Conservation (phyloP, 116 monocot species). For the Iris pallida region DNA sequence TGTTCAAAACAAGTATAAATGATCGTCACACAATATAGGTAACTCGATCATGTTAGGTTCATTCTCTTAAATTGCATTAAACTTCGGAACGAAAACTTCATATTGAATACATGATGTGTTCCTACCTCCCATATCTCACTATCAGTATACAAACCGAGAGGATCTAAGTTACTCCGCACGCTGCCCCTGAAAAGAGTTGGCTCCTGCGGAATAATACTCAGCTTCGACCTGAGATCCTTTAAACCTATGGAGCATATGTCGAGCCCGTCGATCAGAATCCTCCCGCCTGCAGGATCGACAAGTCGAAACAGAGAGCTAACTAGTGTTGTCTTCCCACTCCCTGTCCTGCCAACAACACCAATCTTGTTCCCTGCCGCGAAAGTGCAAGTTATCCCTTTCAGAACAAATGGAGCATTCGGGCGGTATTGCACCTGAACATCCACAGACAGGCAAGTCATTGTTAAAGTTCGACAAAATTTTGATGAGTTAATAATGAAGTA, state of each 20-base stretch:
- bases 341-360: conserved; percentile 78
- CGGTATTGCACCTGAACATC: conserved; percentile 63
- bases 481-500: not conserved
- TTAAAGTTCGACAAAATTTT: not conserved
- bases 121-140: conserved; percentile 72
- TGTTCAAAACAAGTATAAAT: not conserved
- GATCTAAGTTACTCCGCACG: conserved; percentile 72
- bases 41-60: too few species aligned
- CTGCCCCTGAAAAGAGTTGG: conserved; percentile 81
- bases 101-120: not conserved
- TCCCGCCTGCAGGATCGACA: conserved; percentile 57
- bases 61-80: too few species aligned
- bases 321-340: conserved; percentile 83
- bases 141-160: conserved; percentile 56
- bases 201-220: conserved; percentile 93
- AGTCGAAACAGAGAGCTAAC: conserved; percentile 73
- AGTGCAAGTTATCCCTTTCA: conserved; percentile 76
- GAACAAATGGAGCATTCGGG: conserved; percentile 52
- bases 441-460: not conserved
- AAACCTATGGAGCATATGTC: conserved; percentile 78
- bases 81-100: too few species aligned
- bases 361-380: conserved; percentile 56
- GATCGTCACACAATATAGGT: too few species aligned
- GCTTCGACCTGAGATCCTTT: conserved; percentile 74
- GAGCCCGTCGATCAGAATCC: conserved; percentile 63